Base-by-base conservation (phyloP, 306 rosid genomes). In the Cicer bijugum region DNA sequence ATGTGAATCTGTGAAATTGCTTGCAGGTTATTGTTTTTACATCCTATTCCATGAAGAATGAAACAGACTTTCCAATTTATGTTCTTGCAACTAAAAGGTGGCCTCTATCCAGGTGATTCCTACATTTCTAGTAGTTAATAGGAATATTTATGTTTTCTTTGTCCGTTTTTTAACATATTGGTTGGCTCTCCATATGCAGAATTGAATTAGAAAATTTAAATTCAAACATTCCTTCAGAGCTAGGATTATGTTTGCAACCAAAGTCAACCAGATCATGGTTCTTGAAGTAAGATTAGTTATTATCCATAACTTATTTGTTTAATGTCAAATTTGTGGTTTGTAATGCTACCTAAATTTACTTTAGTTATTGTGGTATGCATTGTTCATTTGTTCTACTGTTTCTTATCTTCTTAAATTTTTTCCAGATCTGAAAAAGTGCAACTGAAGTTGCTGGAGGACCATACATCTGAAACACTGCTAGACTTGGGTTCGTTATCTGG, bases 401-500 rank as follows among this genome's bases (percentile, higher is more conserved):
- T 72, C 67, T 48, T 80, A 61, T 55, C 45, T 52, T 45, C 40
- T 52, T 42, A 53, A 33, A 6, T 81, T 38, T 79, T 79, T 83
- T 79, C 69, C 84, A 92, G 98, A 85, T 81, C 90, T 64, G 88
- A 87, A 83, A 89, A 79, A 66, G 87, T 94, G 85, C 72, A 84
- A 78, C 75, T 94, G 82, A 84, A 84, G 68, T 78, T 88, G 80
- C 64, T 81, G 48, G 86, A 88, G 75, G 89, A 87, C 83, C 80
- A 75, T 87, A 84, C 82, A 85, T 87, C 96, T 10, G 92, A 89
- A 83, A 81, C 87, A 20, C 75, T 77, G 55, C 78, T 93, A 20
- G 97, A 94, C 84, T 84, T 94, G 83, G 92, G 89, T 79, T 84
- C 97, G 74, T 81, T 94, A 74, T 86, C 98, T 51, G 98, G 98